Evolutionary conservation across 805 yeast genomes (phyloP).

Genomic region (Zygosaccharomyces siamensis): DNA sequence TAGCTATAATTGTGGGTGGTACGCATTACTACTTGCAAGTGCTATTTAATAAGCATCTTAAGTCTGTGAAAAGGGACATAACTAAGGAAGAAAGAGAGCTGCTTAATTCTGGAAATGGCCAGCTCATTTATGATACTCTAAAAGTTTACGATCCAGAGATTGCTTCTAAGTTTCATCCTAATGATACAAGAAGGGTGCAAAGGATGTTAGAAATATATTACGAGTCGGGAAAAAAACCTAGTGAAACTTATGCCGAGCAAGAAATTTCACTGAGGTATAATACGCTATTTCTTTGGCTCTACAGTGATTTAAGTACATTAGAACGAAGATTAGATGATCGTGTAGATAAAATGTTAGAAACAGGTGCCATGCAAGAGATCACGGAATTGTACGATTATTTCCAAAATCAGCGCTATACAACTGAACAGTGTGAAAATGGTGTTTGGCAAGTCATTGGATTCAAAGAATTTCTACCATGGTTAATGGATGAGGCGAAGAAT

Average conservation of each 20-base stretch:
- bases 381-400: constrained; percentile 50
- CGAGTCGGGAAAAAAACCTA: constrained; percentile 60
- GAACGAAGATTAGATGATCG: constrained; percentile 64
- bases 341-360: constrained; percentile 75
- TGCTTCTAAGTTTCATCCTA: constrained; percentile 84
- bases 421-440: constrained; percentile 58
- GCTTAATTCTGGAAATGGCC: constrained; percentile 45
- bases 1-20: constrained; percentile 91
- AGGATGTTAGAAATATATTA: constrained; percentile 79
- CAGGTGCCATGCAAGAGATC: constrained; percentile 70
- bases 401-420: constrained; percentile 22
- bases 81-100: constrained; percentile 38
- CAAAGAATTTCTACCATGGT: constrained; percentile 80
- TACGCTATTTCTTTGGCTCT: constrained; percentile 77
- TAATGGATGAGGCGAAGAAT: constrained; percentile 26
- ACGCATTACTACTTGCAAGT: constrained; percentile 90
- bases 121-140: constrained; percentile 40
- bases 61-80: constrained; percentile 7
- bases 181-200: constrained; percentile 71
- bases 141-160: constrained; percentile 60
- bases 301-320: constrained; percentile 54
- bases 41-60: constrained; percentile 56
- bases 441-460: constrained; percentile 95
- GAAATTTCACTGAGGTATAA: constrained; percentile 51
- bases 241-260: constrained; percentile 67